Conservation (phyloP, 2,329 filamentous ascomycete species). For the Colletotrichum lentis region DNA sequence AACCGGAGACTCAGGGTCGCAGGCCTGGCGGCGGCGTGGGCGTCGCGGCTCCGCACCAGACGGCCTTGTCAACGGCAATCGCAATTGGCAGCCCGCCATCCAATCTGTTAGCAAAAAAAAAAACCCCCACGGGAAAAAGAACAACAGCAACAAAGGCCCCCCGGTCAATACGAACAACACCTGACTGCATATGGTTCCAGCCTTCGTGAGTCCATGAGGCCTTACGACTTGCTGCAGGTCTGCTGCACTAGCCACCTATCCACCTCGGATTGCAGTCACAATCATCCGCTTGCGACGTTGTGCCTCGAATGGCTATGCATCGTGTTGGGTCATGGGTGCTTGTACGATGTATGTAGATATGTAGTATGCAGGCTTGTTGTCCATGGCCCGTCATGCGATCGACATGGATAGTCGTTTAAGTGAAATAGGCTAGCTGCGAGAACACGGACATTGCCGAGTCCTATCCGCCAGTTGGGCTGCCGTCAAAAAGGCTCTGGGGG, state of each 20-base stretch:
- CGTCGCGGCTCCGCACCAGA: slow-evolving; percentile 1
- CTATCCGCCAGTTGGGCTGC: too few species aligned
- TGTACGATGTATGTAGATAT: too few species aligned
- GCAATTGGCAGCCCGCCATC: not conserved
- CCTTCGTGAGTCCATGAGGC: not conserved
- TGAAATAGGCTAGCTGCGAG: not conserved
- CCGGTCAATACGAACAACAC: slow-evolving; percentile 8
- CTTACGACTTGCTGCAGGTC: not conserved
- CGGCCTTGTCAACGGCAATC: not conserved
- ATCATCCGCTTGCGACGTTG: not conserved
- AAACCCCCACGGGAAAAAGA: not conserved
- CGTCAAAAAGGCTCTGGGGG: too few species aligned
- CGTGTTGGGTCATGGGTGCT: not conserved
- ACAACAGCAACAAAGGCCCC: not conserved
- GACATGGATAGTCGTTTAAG: not conserved
- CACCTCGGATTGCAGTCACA: not conserved
- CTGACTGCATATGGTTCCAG: not conserved
- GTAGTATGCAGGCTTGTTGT: not conserved
- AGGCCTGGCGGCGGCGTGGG: too few species aligned
- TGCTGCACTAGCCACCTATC: slow-evolving; percentile 7
- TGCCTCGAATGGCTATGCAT: slow-evolving; percentile 16
- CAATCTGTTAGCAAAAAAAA: not conserved
- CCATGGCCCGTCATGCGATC: not conserved
- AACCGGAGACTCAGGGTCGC: not conserved
- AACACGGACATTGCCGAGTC: not conserved